phyloP scores from a whole-genome alignment of 78 protist genomes.

The Dictyostelium discoideum region dicty_2.7 NC_007089.4:23501-24000 shows the following conservation, averaged over 20 bases:
- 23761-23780: background rate
- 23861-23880: slow-evolving; percentile 28
- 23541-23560: slow-evolving; percentile 37
- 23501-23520: slow-evolving; percentile 76
- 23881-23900: slow-evolving; percentile 30
- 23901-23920: slow-evolving; percentile 52
- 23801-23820: background rate
- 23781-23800: background rate
- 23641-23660: background rate
- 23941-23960: slow-evolving; percentile 14
- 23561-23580: slow-evolving; percentile 74
- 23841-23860: slow-evolving; percentile 6
- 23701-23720: slow-evolving; percentile 23
- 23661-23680: background rate
- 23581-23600: slow-evolving; percentile 47
- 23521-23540: slow-evolving; percentile 76
- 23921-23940: slow-evolving; percentile 6
- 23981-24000: slow-evolving; percentile 69
- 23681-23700: background rate
- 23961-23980: slow-evolving; percentile 54
- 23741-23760: background rate
- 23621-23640: background rate
- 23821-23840: background rate
- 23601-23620: slow-evolving; percentile 45
- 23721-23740: background rate